Evolutionary conservation across 2,329 filamentous ascomycete genomes (phyloP).

Genomic region (Phialophora macrospora): DNA sequence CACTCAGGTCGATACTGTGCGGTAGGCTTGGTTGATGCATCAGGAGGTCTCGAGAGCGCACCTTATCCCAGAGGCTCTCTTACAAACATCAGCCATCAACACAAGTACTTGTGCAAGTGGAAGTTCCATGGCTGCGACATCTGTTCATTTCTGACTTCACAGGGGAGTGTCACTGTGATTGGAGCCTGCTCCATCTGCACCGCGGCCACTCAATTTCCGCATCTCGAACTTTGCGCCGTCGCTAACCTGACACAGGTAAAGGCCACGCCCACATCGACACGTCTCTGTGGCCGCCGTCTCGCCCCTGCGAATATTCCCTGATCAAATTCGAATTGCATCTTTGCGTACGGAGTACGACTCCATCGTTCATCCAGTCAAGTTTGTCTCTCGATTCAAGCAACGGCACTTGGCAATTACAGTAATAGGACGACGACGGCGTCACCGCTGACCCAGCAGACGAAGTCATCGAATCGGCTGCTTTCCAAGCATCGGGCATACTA

Average conservation of each 20-base stretch:
- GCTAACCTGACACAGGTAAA: slow-evolving; percentile 8
- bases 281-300: slow-evolving; percentile 19
- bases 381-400: neutral
- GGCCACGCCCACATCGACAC: slow-evolving; percentile 2
- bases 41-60: neutral
- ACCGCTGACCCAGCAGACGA: neutral
- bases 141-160: neutral
- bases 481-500: slow-evolving; percentile 3
- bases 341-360: neutral
- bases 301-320: slow-evolving; percentile 5
- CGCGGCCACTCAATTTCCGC: slow-evolving; percentile 24
- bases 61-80: neutral
- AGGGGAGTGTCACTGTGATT: neutral
- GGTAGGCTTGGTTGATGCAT: neutral
- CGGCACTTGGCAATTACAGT: too few relatives aligned
- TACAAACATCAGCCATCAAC: neutral
- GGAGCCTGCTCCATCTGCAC: neutral
- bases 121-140: neutral
- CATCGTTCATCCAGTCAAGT: neutral
- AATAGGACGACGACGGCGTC: neutral
- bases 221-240: slow-evolving; percentile 14
- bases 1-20: neutral
- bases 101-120: neutral
- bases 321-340: slow-evolving; percentile 10
- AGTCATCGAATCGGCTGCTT: slow-evolving; percentile 7